A percentile compares a stretch with the other conserved stretches of the same genome.
These are phyloP conservation scores for Zostera marina DNA, from an alignment of 116 monocot species.

Conservation along the genomic window DNA sequence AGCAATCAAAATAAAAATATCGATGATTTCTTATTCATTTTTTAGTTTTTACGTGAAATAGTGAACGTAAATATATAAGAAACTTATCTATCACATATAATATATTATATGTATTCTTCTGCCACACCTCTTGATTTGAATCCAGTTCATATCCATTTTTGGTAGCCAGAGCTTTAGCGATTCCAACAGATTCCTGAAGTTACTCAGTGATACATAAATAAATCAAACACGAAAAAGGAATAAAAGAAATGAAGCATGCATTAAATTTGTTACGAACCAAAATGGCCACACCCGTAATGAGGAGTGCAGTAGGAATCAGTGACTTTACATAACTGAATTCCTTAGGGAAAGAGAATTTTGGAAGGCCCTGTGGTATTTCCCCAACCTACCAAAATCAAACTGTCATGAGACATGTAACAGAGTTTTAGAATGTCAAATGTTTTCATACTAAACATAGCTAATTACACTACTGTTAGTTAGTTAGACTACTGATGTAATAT, in stretches of 20 bases:
- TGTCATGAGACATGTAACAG: not conserved
- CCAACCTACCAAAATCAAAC: slow-evolving; percentile 54
- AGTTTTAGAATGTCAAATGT: too few relatives aligned
- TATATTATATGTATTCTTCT: not conserved
- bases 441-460: too few relatives aligned
- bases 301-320: slow-evolving; percentile 75
- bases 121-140: slow-evolving; percentile 77
- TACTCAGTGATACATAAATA: too few relatives aligned
- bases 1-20: not conserved
- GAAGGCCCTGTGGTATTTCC: slow-evolving; percentile 90
- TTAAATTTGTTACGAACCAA: slow-evolving; percentile 37
- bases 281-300: slow-evolving; percentile 94
- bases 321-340: slow-evolving; percentile 73
- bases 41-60: too few relatives aligned
- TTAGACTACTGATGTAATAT: too few relatives aligned
- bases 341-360: slow-evolving; percentile 66
- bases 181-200: slow-evolving; percentile 79
- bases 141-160: slow-evolving; percentile 94
- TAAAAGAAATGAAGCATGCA: not conserved
- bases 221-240: not conserved
- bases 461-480: too few relatives aligned
- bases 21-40: too few relatives aligned
- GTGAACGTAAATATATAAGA: too few relatives aligned
- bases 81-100: not conserved
- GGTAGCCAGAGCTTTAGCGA: slow-evolving; percentile 89